phyloP scores from a whole-genome alignment of 2,329 filamentous ascomycete species.

The Fusarium nurragi region DNA sequence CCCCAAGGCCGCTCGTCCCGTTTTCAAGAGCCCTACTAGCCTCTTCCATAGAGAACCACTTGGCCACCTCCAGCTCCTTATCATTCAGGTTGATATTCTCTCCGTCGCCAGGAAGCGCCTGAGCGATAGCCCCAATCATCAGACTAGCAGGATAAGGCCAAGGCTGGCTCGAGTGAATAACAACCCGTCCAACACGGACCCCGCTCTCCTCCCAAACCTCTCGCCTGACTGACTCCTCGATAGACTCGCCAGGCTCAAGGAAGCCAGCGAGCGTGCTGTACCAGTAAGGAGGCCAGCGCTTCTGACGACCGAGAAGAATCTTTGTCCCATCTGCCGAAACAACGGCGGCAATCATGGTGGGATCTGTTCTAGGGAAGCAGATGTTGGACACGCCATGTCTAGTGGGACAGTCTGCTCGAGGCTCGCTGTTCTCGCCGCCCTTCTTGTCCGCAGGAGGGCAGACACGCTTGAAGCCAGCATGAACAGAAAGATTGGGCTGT shows the following conservation, averaged over 20 bases:
- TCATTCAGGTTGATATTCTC: slow-evolving; percentile 89
- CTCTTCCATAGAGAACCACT: slow-evolving; percentile 87
- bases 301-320: slow-evolving; percentile 84
- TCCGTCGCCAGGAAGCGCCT: slow-evolving; percentile 75
- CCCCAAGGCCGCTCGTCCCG: slow-evolving; percentile 73
- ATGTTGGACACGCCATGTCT: slow-evolving; percentile 89
- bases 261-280: slow-evolving; percentile 91
- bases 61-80: slow-evolving; percentile 87
- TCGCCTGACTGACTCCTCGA: slow-evolving; percentile 83
- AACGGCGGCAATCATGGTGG: slow-evolving; percentile 94
- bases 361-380: slow-evolving; percentile 90
- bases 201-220: slow-evolving; percentile 91
- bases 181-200: slow-evolving; percentile 77
- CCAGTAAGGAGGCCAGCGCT: slow-evolving; percentile 84
- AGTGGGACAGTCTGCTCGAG: slow-evolving; percentile 79
- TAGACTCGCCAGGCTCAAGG: slow-evolving; percentile 83
- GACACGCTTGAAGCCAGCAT: slow-evolving; percentile 81
- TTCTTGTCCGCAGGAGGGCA: slow-evolving; percentile 76
- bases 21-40: slow-evolving; percentile 76
- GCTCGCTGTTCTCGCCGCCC: slow-evolving; percentile 55
- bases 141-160: slow-evolving; percentile 88
- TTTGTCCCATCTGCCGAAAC: slow-evolving; percentile 81
- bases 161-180: slow-evolving; percentile 85
- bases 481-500: slow-evolving; percentile 78
- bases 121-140: slow-evolving; percentile 89